These are phyloP conservation scores for Massariosphaeria phaeospora DNA, from an alignment of 495 filamentous ascomycete genomes.

Conservation along the genomic window DNA sequence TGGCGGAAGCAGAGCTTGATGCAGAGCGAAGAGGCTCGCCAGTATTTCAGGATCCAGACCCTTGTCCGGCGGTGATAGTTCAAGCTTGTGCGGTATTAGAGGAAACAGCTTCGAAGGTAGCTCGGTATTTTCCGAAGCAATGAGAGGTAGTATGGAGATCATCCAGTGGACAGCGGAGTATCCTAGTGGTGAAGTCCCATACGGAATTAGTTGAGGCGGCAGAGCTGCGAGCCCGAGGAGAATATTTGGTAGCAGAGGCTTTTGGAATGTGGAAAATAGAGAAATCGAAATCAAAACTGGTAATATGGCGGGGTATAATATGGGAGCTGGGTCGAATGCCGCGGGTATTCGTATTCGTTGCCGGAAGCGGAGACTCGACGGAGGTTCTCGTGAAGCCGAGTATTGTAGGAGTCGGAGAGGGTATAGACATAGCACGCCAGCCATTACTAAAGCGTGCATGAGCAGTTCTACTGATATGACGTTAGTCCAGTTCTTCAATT, in stretches of 20 bases:
- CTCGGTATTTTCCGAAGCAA: conserved; percentile 46
- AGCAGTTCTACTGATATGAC: conserved; percentile 27
- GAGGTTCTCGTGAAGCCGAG: conserved; percentile 9
- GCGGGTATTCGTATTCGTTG: conserved; percentile 45
- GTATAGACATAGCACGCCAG: conserved; percentile 18
- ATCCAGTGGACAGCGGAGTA: conserved; percentile 67
- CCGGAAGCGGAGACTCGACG: conserved; percentile 11
- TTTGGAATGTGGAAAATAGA: conserved; percentile 53
- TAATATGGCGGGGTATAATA: conserved; percentile 77
- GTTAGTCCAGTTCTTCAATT: conserved; percentile 11
- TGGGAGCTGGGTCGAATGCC: conserved; percentile 79
- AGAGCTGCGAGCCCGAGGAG: conserved; percentile 73
- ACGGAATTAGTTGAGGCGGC: conserved; percentile 67
- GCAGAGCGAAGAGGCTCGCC: conserved; percentile 73
- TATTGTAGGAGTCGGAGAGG: conserved; percentile 27
- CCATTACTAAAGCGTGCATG: conserved; percentile 27
- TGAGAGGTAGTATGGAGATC: conserved; percentile 58
- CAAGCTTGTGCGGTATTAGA: conserved; percentile 32
- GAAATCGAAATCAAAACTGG: conserved; percentile 75
- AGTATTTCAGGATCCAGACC: conserved; percentile 56
- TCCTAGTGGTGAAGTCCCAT: conserved; percentile 43
- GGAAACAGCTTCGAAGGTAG: conserved; percentile 30
- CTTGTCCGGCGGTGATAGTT: conserved; percentile 21
- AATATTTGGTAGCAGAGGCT: conserved; percentile 68
- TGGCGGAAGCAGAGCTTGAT: conserved; percentile 70